phyloP scores from a whole-genome alignment of 78 protist genomes.

The Planoprotostelium fungivorum region DNA sequence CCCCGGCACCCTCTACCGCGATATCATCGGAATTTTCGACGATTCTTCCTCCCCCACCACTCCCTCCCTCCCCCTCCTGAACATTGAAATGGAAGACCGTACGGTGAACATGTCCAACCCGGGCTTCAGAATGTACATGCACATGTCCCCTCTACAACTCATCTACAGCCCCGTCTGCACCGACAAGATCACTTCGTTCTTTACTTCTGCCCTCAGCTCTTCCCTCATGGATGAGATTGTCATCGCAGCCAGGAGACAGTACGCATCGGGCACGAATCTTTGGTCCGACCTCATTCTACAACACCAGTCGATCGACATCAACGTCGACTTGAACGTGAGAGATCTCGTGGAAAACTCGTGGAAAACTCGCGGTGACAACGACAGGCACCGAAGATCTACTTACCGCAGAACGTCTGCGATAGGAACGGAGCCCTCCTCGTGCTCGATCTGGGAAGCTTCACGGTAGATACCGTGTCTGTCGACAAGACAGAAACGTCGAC shows the following conservation, averaged over 20 bases:
- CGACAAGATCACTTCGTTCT: background rate
- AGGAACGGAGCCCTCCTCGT: background rate
- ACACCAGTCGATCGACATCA: background rate
- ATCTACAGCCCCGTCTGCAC: background rate
- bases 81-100: background rate
- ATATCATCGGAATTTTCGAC: background rate
- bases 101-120: background rate
- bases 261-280: background rate
- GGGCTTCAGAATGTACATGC: background rate
- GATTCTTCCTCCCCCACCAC: too few relatives aligned
- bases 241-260: background rate
- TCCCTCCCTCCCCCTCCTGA: too few relatives aligned
- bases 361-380: too few relatives aligned
- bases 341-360: too few relatives aligned
- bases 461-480: background rate
- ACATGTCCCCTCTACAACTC: background rate
- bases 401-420: background rate
- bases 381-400: background rate
- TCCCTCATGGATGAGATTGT: background rate
- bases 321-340: background rate
- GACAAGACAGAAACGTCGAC: background rate
- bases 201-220: background rate
- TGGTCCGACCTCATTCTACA: background rate
- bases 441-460: background rate
- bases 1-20: background rate